These are phyloP conservation scores for Carex arenaria DNA, from an alignment of 202 grass and related monocot genomes.

Conservation along the genomic window DNA sequence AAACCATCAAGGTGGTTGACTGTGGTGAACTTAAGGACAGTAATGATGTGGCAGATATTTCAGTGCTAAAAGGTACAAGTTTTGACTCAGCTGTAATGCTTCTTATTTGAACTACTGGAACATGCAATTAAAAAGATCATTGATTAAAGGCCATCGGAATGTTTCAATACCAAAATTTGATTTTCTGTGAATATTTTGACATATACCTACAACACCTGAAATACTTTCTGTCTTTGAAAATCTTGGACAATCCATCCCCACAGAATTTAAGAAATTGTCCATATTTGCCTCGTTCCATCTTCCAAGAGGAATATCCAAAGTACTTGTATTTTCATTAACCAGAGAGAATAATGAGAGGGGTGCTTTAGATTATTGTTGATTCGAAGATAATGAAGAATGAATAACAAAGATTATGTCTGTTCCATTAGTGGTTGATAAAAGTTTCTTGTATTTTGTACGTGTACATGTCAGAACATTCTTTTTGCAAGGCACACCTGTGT, in stretches of 20 bases:
- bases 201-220: neutral
- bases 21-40: constrained; percentile 67
- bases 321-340: neutral
- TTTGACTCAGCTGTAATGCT: neutral
- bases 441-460: neutral
- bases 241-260: neutral
- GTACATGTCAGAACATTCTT: neutral
- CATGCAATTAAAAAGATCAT: neutral
- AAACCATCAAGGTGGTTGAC: constrained; percentile 69
- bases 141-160: neutral
- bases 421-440: neutral
- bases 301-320: neutral
- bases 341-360: neutral
- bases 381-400: neutral
- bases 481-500: neutral
- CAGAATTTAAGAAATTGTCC: neutral
- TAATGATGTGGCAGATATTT: constrained; percentile 15
- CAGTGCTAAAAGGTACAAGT: constrained; percentile 43
- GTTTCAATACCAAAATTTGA: neutral
- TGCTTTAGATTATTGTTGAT: neutral
- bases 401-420: neutral
- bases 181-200: neutral
- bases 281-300: neutral
- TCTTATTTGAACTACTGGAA: neutral
- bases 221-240: neutral